Evolutionary conservation across 2,329 filamentous ascomycete species (phyloP).

Genomic region (Aspergillus sp.): DNA sequence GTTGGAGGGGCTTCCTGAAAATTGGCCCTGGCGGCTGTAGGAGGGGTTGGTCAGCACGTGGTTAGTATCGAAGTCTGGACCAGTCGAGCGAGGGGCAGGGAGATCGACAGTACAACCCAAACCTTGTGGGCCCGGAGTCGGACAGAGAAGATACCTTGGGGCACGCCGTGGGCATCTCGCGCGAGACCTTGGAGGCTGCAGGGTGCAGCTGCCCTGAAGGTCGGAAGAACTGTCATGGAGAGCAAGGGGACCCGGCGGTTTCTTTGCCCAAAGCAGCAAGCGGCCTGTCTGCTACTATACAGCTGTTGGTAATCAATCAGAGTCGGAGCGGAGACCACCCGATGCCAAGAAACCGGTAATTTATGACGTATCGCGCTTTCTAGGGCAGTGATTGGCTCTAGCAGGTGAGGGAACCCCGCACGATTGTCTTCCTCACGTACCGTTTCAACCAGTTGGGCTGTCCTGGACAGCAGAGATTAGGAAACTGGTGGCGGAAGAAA

Average conservation of each 20-base stretch:
- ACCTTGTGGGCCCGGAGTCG: not conserved
- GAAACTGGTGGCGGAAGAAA: not conserved
- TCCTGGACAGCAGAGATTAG: too few relatives aligned
- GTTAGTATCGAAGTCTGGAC: not conserved
- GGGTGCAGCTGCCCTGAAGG: too few relatives aligned
- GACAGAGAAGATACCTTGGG: not conserved
- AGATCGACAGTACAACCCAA: not conserved
- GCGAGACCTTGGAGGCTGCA: too few relatives aligned
- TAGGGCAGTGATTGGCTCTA: not conserved
- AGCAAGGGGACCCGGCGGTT: too few relatives aligned
- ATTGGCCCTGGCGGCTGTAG: too few relatives aligned
- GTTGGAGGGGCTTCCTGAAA: too few relatives aligned
- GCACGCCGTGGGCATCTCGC: too few relatives aligned
- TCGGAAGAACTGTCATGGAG: too few relatives aligned
- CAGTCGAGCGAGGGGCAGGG: not conserved
- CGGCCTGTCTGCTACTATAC: too few relatives aligned
- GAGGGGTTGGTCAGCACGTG: not conserved
- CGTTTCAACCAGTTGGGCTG: too few relatives aligned
- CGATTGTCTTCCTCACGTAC: not conserved
- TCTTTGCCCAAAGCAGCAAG: too few relatives aligned
- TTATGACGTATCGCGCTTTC: not conserved
- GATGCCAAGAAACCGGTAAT: not conserved
- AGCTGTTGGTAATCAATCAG: too few relatives aligned
- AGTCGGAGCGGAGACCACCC: not conserved
- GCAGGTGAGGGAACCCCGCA: not conserved